Conservation (phyloP, 2,329 filamentous ascomycete genomes). For the Aschersonia sp. region DNA sequence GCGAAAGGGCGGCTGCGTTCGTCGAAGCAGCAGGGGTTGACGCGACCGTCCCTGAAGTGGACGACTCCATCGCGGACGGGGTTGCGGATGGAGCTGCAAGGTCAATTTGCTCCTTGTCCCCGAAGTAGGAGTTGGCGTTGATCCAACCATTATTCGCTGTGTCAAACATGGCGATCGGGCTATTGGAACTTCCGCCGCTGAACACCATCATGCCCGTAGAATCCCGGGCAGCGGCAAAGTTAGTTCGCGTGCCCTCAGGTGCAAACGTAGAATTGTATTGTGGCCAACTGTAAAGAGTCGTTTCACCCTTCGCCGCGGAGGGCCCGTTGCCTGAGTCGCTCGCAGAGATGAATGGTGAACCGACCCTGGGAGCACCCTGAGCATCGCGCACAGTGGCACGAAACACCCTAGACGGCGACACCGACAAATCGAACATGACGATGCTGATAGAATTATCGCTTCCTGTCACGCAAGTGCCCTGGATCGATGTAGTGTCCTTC, state of each 20-base stretch:
- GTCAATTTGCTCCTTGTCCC: constrained; percentile 25
- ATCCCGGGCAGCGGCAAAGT: constrained; percentile 59
- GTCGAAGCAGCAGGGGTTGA: constrained; percentile 4
- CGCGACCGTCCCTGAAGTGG: constrained; percentile 6
- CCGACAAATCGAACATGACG: constrained; percentile 62
- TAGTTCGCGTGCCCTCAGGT: constrained; percentile 45
- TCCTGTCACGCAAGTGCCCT: constrained; percentile 53
- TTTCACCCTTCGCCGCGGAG: constrained; percentile 15
- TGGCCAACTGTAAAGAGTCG: constrained; percentile 56
- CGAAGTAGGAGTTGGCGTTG: constrained; percentile 52
- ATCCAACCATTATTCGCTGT: constrained; percentile 64
- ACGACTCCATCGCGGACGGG: constrained; percentile 11
- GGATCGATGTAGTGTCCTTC: constrained; percentile 39
- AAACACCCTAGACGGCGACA: constrained; percentile 60
- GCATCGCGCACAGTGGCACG: constrained; percentile 53
- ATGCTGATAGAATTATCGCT: constrained; percentile 67
- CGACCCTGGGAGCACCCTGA: constrained; percentile 37
- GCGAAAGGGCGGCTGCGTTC: constrained; percentile 4
- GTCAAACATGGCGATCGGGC: constrained; percentile 66
- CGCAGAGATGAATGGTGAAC: constrained; percentile 26
- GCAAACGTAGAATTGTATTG: constrained; percentile 64
- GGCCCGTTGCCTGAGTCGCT: constrained; percentile 13
- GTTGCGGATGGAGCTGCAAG: constrained; percentile 17
- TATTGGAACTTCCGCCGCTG: constrained; percentile 55
- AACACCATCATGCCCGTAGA: constrained; percentile 57